Percentiles rank a stretch among this genome's conserved stretches.
Conservation (phyloP, 2,329 filamentous ascomycete species). For the Neofusicoccum cordaticola region DNA sequence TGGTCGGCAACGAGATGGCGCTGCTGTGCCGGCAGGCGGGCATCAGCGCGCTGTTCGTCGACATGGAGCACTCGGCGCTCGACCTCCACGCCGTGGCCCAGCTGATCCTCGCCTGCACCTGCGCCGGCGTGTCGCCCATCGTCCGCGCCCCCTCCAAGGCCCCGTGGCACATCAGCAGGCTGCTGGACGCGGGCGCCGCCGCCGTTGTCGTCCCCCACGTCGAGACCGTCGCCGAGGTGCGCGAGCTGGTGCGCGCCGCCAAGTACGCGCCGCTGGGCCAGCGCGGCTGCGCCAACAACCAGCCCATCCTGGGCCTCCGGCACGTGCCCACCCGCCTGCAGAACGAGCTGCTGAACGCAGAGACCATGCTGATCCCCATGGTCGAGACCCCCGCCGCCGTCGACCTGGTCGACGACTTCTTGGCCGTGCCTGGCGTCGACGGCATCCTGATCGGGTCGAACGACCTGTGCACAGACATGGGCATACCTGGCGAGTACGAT, state of each 20-base stretch:
- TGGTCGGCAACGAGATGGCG: neutral
- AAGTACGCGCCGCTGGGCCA: constrained; percentile 41
- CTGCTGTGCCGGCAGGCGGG: constrained; percentile 28
- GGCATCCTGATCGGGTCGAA: constrained; percentile 45
- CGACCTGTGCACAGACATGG: constrained; percentile 45
- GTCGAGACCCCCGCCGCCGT: constrained; percentile 42
- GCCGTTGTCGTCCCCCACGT: constrained; percentile 45
- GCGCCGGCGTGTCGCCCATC: constrained; percentile 41
- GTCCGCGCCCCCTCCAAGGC: constrained; percentile 43
- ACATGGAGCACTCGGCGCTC: constrained; percentile 46
- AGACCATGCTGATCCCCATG: constrained; percentile 44
- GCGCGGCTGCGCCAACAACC: constrained; percentile 36
- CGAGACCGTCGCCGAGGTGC: constrained; percentile 36
- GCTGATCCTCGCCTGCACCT: constrained; percentile 40
- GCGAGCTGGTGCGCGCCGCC: constrained; percentile 36
- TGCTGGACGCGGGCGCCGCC: constrained; percentile 42
- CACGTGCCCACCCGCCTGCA: constrained; percentile 32
- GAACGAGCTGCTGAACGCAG: constrained; percentile 35
- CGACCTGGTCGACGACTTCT: constrained; percentile 41
- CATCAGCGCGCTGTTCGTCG: constrained; percentile 43
- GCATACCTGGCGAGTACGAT: constrained; percentile 43
- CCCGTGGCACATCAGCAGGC: constrained; percentile 37
- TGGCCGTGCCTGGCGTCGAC: constrained; percentile 44
- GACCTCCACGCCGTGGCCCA: constrained; percentile 37
- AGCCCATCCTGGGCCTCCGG: constrained; percentile 37